Percentiles rank a stretch among this genome's conserved stretches.
Evolutionary conservation across 768 basidiomycete species (phyloP).

Genomic region (Amanita phalloides): DNA sequence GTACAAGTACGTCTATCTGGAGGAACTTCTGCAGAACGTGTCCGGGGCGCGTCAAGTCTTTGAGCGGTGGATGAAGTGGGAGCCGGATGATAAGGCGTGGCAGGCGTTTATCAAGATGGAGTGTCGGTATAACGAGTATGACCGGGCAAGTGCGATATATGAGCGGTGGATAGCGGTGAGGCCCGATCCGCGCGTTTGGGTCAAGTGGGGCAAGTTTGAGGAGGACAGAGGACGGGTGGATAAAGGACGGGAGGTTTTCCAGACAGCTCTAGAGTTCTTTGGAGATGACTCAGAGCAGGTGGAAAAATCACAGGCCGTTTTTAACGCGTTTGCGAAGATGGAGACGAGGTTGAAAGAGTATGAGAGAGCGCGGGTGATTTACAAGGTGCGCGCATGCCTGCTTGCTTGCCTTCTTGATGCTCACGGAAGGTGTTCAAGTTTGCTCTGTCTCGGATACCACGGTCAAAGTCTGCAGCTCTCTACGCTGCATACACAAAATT

Average conservation of each 20-base stretch:
- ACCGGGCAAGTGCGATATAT: slow-evolving; percentile 87
- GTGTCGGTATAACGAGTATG: slow-evolving; percentile 83
- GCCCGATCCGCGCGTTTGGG: slow-evolving; percentile 74
- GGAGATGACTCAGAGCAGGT: slow-evolving; percentile 65
- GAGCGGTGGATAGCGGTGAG: slow-evolving; percentile 78
- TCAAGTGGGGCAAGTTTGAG: slow-evolving; percentile 83
- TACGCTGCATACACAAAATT: slow-evolving; percentile 95
- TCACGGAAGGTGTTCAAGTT: slow-evolving; percentile 44
- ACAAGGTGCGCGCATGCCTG: slow-evolving; percentile 52
- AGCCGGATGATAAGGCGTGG: slow-evolving; percentile 99
- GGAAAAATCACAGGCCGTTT: slow-evolving; percentile 83
- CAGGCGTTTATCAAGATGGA: slow-evolving; percentile 99
- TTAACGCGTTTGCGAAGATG: slow-evolving; percentile 85
- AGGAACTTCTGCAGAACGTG: slow-evolving; percentile 93
- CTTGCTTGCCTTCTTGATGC: not conserved
- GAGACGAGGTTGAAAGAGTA: slow-evolving; percentile 94
- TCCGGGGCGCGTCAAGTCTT: slow-evolving; percentile 96
- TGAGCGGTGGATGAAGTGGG: slow-evolving; percentile 99
- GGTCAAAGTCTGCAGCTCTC: slow-evolving; percentile 80
- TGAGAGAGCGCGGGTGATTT: slow-evolving; percentile 93
- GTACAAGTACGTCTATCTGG: slow-evolving; percentile 99
- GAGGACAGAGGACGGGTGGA: slow-evolving; percentile 54
- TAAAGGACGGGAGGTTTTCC: slow-evolving; percentile 51
- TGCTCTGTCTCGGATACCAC: slow-evolving; percentile 85
- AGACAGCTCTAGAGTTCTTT: slow-evolving; percentile 65